A percentile compares a stretch with the other conserved stretches of the same genome.
These are phyloP conservation scores for Microcera coccophila DNA, from an alignment of 2,329 filamentous ascomycete genomes.

Conservation along the genomic window DNA sequence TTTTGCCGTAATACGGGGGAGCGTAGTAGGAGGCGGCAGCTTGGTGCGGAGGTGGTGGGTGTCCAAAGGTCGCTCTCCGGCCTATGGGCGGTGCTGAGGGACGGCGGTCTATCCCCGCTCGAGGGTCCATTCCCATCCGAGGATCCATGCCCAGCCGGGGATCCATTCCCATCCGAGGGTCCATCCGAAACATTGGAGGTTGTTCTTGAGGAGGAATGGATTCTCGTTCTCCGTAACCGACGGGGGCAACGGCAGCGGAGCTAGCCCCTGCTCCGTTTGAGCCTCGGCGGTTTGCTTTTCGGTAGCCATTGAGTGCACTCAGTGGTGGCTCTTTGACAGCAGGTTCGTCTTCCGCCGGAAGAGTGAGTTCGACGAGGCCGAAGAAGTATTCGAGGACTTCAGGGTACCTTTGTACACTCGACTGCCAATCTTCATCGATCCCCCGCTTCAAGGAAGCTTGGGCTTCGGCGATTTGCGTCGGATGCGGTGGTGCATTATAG, in stretches of 20 bases:
- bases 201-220: slow-evolving; percentile 25
- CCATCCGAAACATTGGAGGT: slow-evolving; percentile 23
- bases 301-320: slow-evolving; percentile 47
- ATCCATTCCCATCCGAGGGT: slow-evolving; percentile 26
- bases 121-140: slow-evolving; percentile 27
- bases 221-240: slow-evolving; percentile 24
- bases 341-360: slow-evolving; percentile 60
- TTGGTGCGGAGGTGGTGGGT: slow-evolving; percentile 17
- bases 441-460: slow-evolving; percentile 65
- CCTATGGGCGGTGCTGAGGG: too few species aligned
- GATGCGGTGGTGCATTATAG: slow-evolving; percentile 56
- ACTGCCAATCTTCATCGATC: slow-evolving; percentile 75
- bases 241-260: slow-evolving; percentile 22
- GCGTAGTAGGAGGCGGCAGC: slow-evolving; percentile 19
- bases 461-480: slow-evolving; percentile 59
- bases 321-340: slow-evolving; percentile 58
- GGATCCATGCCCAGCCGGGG: slow-evolving; percentile 22
- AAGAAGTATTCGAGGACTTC: slow-evolving; percentile 82
- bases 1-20: slow-evolving; percentile 13
- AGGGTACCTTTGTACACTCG: slow-evolving; percentile 70
- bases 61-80: too few species aligned
- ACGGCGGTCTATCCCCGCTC: slow-evolving; percentile 20
- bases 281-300: slow-evolving; percentile 44
- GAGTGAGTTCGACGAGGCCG: slow-evolving; percentile 60
- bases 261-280: slow-evolving; percentile 35